A percentile compares a stretch with the other conserved stretches of the same genome.
phyloP scores from a whole-genome alignment of 2,329 filamentous ascomycete genomes.

The Ceratocystis harringtonii region DNA sequence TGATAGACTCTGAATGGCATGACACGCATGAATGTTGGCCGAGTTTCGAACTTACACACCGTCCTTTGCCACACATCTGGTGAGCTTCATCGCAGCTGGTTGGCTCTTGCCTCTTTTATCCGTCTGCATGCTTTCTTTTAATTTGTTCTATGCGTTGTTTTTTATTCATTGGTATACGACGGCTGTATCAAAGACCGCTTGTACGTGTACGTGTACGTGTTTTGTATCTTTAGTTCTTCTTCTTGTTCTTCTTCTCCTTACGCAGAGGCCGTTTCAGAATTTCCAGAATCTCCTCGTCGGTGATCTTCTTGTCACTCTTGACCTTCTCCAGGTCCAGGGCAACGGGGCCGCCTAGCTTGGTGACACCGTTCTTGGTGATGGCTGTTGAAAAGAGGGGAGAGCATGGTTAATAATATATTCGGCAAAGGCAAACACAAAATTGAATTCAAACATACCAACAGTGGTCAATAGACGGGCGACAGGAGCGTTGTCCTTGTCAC shows the following conservation, averaged over 20 bases:
- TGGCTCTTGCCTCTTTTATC: neutral
- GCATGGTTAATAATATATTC: conserved; percentile 11
- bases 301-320: conserved; percentile 96
- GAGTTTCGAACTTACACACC: too few relatives aligned
- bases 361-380: conserved; percentile 94
- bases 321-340: conserved; percentile 63
- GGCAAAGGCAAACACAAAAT: neutral
- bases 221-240: conserved; percentile 37
- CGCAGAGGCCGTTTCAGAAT: conserved; percentile 83
- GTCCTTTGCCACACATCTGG: neutral
- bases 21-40: too few relatives aligned
- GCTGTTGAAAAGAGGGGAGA: conserved; percentile 36
- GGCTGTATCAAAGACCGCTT: neutral
- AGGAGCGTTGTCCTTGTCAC: conserved; percentile 74
- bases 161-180: conserved; percentile 12
- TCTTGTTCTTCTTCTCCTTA: conserved; percentile 84
- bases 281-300: conserved; percentile 86
- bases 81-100: neutral
- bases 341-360: conserved; percentile 65
- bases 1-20: too few relatives aligned
- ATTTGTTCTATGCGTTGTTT: conserved; percentile 4
- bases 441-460: conserved; percentile 55
- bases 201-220: neutral
- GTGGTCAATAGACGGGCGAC: conserved; percentile 84
- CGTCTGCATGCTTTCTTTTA: neutral